Percentiles rank a stretch among this genome's conserved stretches.
Conservation (phyloP, 2,329 filamentous ascomycete genomes). For the Aspergillus sp. region DNA sequence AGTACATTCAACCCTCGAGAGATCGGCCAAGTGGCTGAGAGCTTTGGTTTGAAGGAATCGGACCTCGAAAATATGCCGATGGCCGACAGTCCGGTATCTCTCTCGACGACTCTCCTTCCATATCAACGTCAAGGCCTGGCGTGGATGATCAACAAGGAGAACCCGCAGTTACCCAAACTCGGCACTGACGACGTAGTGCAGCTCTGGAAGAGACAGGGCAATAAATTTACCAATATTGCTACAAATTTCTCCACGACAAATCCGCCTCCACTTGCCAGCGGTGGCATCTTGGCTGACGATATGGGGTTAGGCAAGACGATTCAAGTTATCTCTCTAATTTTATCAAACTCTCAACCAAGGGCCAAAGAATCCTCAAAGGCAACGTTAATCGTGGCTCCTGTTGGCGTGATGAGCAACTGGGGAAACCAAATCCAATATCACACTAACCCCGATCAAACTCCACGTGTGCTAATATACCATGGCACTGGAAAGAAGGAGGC, state of each 20-base stretch:
- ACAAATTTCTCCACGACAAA: slow-evolving; percentile 64
- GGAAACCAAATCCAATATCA: slow-evolving; percentile 74
- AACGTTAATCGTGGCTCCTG: slow-evolving; percentile 77
- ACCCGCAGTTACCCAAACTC: slow-evolving; percentile 61
- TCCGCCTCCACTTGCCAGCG: slow-evolving; percentile 67
- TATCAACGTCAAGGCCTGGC: slow-evolving; percentile 78
- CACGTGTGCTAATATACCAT: slow-evolving; percentile 74
- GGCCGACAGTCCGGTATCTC: slow-evolving; percentile 64
- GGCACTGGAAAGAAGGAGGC: slow-evolving; percentile 60
- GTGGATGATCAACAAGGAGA: slow-evolving; percentile 79
- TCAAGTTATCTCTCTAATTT: slow-evolving; percentile 77
- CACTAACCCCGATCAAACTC: slow-evolving; percentile 60
- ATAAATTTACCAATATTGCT: slow-evolving; percentile 65
- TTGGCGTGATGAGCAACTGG: slow-evolving; percentile 92
- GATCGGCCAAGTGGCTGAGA: slow-evolving; percentile 65
- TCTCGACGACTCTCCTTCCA: slow-evolving; percentile 69
- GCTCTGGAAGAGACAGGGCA: slow-evolving; percentile 66
- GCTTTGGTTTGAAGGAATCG: slow-evolving; percentile 69
- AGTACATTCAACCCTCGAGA: slow-evolving; percentile 67
- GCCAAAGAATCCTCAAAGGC: slow-evolving; percentile 53
- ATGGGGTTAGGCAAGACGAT: slow-evolving; percentile 93
- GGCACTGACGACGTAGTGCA: slow-evolving; percentile 67
- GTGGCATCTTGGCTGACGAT: slow-evolving; percentile 85
- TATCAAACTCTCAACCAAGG: slow-evolving; percentile 52
- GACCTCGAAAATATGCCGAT: slow-evolving; percentile 70